Conservation (phyloP, 2,329 filamentous ascomycete species). For the Hymenoscyphus fraxineus region DNA sequence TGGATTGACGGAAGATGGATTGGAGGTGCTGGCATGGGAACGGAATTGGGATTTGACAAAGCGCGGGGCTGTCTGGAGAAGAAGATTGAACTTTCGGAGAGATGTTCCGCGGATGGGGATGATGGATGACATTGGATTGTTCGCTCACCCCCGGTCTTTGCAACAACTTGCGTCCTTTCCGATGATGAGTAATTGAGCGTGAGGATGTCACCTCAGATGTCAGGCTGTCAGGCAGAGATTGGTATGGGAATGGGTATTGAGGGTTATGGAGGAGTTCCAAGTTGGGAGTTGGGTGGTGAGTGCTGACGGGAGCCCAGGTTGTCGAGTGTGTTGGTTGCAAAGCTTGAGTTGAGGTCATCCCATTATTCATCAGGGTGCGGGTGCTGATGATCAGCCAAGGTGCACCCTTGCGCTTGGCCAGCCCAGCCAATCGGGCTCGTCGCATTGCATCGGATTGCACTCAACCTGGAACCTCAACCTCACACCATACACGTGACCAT, state of each 20-base stretch:
- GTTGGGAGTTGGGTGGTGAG: no score
- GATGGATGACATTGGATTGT: background rate
- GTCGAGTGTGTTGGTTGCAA: background rate
- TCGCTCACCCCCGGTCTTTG: background rate
- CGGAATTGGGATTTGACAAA: constrained; percentile 32
- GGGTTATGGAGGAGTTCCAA: no score
- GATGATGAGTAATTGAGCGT: background rate
- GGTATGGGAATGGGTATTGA: no score
- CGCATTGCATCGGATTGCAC: no score
- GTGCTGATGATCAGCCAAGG: background rate
- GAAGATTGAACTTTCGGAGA: constrained; percentile 31
- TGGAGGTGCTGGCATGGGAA: constrained; percentile 19
- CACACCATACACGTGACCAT: no score
- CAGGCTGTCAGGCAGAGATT: no score
- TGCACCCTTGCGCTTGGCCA: background rate
- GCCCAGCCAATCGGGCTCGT: no score
- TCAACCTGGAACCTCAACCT: no score
- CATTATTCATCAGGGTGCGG: background rate
- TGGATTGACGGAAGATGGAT: constrained; percentile 67
- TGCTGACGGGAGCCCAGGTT: no score
- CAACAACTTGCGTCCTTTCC: background rate
- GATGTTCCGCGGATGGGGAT: constrained; percentile 24
- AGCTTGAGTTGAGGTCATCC: background rate
- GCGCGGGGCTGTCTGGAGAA: constrained; percentile 32
- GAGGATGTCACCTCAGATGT: background rate